Evolutionary conservation across 768 basidiomycete genomes (phyloP), one percentile per base, ranked within the genome.

Genomic region (Serendipita indica): DNA sequence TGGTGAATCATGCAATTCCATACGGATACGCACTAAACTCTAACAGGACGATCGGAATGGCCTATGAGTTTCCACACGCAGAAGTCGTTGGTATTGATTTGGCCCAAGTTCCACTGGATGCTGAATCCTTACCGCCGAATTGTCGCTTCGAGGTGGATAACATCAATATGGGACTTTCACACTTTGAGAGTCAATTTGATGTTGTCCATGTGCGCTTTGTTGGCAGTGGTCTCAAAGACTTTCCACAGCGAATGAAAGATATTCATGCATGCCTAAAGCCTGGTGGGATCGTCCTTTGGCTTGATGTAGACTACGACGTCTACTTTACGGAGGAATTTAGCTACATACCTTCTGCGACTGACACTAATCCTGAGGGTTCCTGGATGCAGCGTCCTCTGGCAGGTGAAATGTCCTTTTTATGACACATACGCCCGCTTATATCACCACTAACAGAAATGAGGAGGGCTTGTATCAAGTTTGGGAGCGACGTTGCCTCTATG

Each of bases 11-110:
- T n/a, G n/a, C n/a, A n/a, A 39, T 39, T 13, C 18, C 13, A 18
- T 46, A 46, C 14, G 45, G 13, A 12, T 12, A 10, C 16, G 12
- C 12, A 46, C 22, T 46, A 20, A 14, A 1, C 22, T 14, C 45
- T 7, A 46, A 62, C 66, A 89, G 87, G 87, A 73, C 81, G 3
- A 75, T 83, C 69, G 83, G 87, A 63, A 83, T 89, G 81, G 84
- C 83, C 58, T 68, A 66, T 45, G 72, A 73, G 52, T 89, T 83
- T 67, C 81, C 80, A 16, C 72, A 77, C 64, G 83, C 79, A 61
- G 70, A 71, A 64, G 86, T 89, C 67, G 73, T 76, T 63, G 88
- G 83, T 39, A 68, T 86, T 57, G 88, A 90, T 70, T 83, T 87
- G 63, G 87, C 83, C 22, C 83, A 4, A 4, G 4, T 4, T 27